These are phyloP conservation scores for Lachancea kluyveri DNA, from an alignment of 805 yeast species.

Conservation along the genomic window DNA sequence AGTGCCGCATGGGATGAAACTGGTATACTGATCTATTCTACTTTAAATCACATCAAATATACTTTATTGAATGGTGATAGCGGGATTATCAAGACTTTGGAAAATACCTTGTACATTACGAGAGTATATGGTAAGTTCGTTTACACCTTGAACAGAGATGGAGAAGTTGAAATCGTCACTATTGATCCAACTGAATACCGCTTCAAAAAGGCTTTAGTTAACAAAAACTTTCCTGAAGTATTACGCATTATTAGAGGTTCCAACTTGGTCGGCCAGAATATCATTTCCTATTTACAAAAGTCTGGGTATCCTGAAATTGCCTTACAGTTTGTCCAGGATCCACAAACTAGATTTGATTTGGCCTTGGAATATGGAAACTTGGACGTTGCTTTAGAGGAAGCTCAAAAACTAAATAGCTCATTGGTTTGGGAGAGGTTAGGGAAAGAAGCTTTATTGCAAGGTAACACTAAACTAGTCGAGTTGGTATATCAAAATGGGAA, in stretches of 20 bases:
- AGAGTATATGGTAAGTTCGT: conserved; percentile 65
- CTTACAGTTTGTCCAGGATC: conserved; percentile 91
- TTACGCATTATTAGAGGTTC: conserved; percentile 81
- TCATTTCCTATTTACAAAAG: conserved; percentile 89
- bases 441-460: conserved; percentile 82
- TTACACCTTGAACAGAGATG: conserved; percentile 78
- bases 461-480: conserved; percentile 81
- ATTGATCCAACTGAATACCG: conserved; percentile 97
- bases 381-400: conserved; percentile 82
- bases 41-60: conserved; percentile 93
- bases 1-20: conserved; percentile 97
- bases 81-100: conserved; percentile 91
- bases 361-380: conserved; percentile 93
- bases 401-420: conserved; percentile 62
- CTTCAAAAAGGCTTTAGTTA: conserved; percentile 87
- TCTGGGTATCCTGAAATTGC: conserved; percentile 98
- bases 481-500: conserved; percentile 82
- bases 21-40: conserved; percentile 86
- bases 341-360: conserved; percentile 91
- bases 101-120: conserved; percentile 77
- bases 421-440: conserved; percentile 78
- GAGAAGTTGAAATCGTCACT: conserved; percentile 67
- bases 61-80: conserved; percentile 88
- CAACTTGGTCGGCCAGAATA: conserved; percentile 93
- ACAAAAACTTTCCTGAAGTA: conserved; percentile 87